A percentile compares a stretch with the other conserved stretches of the same genome.
Conservation (phyloP, 2,329 filamentous ascomycete genomes). For the Aspergillus brunneoviolaceus region DNA sequence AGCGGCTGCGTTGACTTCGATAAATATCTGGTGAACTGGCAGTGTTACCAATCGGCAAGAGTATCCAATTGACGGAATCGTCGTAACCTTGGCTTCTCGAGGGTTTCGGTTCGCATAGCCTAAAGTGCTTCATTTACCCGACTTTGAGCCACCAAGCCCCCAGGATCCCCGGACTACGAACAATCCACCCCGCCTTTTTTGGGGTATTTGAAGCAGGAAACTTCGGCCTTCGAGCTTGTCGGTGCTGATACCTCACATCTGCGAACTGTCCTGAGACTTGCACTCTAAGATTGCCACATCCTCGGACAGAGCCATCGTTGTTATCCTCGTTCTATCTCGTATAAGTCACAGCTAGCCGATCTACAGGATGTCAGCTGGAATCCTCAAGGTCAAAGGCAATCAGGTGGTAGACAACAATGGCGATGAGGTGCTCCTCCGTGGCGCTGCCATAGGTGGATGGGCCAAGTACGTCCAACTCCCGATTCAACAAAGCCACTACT, state of each 20-base stretch:
- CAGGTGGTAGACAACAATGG: constrained; percentile 49
- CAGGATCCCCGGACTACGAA: not conserved
- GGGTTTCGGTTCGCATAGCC: not conserved
- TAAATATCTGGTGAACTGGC: not conserved
- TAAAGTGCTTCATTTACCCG: not conserved
- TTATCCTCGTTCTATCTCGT: not conserved
- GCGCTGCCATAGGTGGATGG: constrained; percentile 49
- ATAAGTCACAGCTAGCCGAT: not conserved
- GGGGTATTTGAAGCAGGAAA: not conserved
- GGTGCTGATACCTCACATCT: not conserved
- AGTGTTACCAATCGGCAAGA: not conserved
- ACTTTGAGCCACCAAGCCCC: not conserved
- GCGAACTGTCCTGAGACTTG: not conserved
- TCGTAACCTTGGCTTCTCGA: not conserved
- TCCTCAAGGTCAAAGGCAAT: constrained; percentile 45
- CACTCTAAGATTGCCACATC: not conserved
- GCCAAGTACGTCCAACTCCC: constrained; percentile 35
- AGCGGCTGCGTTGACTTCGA: not conserved
- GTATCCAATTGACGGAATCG: not conserved
- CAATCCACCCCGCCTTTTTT: not conserved
- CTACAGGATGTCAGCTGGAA: constrained; percentile 32
- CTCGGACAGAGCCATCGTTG: not conserved
- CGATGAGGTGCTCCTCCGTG: constrained; percentile 49
- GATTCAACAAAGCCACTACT: too few relatives aligned
- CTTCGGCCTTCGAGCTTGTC: not conserved